Conservation (phyloP, 2,329 filamentous ascomycete genomes). For the Phyllosticta citrichinensis region DNA sequence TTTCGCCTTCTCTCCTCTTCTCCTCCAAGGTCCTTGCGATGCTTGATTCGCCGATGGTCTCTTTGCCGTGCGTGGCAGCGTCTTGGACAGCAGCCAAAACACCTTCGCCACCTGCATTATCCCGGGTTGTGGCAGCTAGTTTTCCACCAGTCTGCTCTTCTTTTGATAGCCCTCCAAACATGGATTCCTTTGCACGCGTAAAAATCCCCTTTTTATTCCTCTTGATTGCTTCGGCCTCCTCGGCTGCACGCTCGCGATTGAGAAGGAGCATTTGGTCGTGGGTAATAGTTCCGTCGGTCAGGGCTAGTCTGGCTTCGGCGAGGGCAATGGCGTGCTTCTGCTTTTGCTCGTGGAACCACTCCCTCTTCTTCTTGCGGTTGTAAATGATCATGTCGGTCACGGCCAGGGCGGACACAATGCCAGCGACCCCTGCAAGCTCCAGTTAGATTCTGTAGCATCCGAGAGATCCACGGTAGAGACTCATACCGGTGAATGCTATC, state of each 20-base stretch:
- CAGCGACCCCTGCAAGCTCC: slow-evolving; percentile 42
- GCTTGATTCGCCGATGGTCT: slow-evolving; percentile 13
- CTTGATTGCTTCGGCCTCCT: slow-evolving; percentile 41
- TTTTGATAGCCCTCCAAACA: slow-evolving; percentile 24
- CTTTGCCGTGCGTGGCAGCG: not conserved
- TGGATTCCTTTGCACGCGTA: slow-evolving; percentile 20
- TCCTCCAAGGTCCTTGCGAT: slow-evolving; percentile 25
- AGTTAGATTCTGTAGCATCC: not conserved
- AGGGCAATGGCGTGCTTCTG: slow-evolving; percentile 34
- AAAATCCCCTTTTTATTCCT: slow-evolving; percentile 27
- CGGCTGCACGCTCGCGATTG: slow-evolving; percentile 51
- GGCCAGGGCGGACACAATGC: slow-evolving; percentile 53
- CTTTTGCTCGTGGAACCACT: slow-evolving; percentile 49
- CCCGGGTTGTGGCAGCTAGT: slow-evolving; percentile 17
- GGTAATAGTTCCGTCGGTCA: slow-evolving; percentile 34
- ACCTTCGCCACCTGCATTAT: not conserved
- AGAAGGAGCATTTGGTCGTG: slow-evolving; percentile 44
- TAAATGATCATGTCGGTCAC: slow-evolving; percentile 57
- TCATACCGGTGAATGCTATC: slow-evolving; percentile 51
- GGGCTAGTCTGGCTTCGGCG: slow-evolving; percentile 33
- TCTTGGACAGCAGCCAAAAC: slow-evolving; percentile 1
- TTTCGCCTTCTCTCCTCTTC: slow-evolving; percentile 18
- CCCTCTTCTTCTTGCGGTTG: slow-evolving; percentile 53
- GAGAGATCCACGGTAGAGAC: not conserved
- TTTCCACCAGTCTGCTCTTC: slow-evolving; percentile 30